These are phyloP conservation scores for Forsythia suspensa DNA, from an alignment of 257 asterid species.

Conservation along the genomic window DNA sequence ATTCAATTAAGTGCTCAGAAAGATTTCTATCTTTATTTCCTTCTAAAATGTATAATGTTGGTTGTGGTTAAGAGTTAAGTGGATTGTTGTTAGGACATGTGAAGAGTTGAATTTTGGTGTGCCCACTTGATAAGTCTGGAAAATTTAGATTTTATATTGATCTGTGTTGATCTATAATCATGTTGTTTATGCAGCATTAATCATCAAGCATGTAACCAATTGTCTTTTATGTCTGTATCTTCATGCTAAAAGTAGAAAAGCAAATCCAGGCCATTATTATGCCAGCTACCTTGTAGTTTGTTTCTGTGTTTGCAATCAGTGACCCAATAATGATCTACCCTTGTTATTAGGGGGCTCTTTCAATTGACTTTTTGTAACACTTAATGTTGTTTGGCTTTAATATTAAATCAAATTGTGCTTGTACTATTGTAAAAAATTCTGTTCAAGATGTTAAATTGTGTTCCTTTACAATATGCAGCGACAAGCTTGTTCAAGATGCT, in stretches of 20 bases:
- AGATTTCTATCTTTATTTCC: background rate
- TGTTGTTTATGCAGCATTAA: no score
- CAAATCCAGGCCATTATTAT: background rate
- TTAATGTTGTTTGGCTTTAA: background rate
- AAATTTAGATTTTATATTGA: background rate
- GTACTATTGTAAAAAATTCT: no score
- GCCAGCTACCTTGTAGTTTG: background rate
- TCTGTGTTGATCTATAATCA: background rate
- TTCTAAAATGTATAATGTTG: background rate
- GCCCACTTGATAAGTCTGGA: no score
- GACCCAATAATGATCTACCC: background rate
- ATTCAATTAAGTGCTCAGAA: background rate
- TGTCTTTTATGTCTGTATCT: no score
- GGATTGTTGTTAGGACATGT: no score
- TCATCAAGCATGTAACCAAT: no score
- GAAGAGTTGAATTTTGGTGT: no score
- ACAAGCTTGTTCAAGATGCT: slow-evolving; percentile 45
- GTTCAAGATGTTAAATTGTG: background rate
- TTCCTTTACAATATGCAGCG: slow-evolving; percentile 25
- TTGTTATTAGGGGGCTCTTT: background rate
- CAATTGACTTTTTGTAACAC: no score
- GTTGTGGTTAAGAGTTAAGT: background rate
- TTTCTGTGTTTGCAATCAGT: no score
- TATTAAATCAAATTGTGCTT: background rate
- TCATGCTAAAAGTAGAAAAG: background rate